Evolutionary conservation across 129 eudicot species (phyloP), one percentile per base, ranked within the genome.

Genomic region (Solidago caesia): DNA sequence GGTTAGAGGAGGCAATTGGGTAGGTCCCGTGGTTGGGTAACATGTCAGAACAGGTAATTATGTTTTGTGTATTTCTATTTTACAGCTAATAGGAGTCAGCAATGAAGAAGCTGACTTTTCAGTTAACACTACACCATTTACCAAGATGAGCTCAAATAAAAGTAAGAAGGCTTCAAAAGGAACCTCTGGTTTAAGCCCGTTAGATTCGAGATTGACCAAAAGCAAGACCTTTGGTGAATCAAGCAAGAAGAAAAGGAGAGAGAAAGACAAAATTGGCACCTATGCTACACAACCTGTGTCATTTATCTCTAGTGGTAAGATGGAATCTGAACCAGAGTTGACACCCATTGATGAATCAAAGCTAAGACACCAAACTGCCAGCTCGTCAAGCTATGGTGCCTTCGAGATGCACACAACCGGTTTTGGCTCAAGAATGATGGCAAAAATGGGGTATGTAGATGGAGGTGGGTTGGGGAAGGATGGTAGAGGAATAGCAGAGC

Each of bases 351-450:
- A 82, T 60, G 73, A 71, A 64, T 57, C 83, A 58, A 79, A 29
- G 29, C 86, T 83, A 3, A 71, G 72, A 68, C 86, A 72, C 74
- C 80, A 68, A 41, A 78, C 63, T 1, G 53, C 86, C 39, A 46
- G 48, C 77, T 70, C 87, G 25, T 84, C 89, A 15, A 73, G 74
- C 43, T 87, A 85, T 61, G 92, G 96, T 67, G 87, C 98, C 47
- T 92, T 92, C 42, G 98, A 92, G 87, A 75, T 86, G 84, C 98
- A 89, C 85, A 92, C 98, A 3, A 92, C 89, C 4, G 96, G 98
- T 13, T 89, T 92, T 46, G 98, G 98, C 12, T 92, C 96, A 33
- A 90, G 85, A 85, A 89, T 92, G 92, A 75, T 92, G 96, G 96
- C 98, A 27, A 92, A 88, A 82, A 92, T 92, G 98, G 98, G 98